Percentiles rank a stretch among this genome's conserved stretches.
Conservation (phyloP, 78 protist species). For the Polysphondylium violaceum region DNA sequence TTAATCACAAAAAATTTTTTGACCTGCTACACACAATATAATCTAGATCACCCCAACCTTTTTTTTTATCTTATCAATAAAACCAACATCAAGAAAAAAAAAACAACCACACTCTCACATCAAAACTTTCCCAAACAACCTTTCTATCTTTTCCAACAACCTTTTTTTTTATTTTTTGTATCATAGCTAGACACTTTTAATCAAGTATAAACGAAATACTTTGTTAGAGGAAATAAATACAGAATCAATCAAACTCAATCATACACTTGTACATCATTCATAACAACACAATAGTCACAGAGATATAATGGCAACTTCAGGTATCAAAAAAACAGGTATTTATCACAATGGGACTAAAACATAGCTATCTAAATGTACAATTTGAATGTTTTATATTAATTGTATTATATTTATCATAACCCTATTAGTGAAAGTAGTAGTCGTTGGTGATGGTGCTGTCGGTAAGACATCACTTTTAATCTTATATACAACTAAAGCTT, state of each 20-base stretch:
- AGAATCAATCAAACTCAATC: neutral
- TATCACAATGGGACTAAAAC: too few species aligned
- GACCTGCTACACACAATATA: too few species aligned
- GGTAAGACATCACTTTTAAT: slow-evolving; percentile 95
- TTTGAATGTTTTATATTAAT: neutral
- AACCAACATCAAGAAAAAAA: neutral
- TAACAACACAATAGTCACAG: neutral
- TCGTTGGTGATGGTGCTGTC: slow-evolving; percentile 92
- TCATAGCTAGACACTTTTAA: neutral
- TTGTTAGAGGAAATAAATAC: neutral
- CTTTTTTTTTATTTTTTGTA: neutral
- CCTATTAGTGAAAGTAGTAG: slow-evolving; percentile 23
- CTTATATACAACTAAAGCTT: slow-evolving; percentile 93
- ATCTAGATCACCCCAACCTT: neutral
- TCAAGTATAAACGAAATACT: neutral
- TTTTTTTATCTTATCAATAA: neutral
- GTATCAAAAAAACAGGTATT: slow-evolving; percentile 53
- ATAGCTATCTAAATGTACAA: neutral
- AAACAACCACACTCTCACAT: neutral
- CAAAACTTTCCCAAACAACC: too few species aligned
- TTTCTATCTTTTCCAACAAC: neutral
- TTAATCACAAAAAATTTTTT: too few species aligned
- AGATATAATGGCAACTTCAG: slow-evolving; percentile 61
- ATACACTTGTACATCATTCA: neutral
- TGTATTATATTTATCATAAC: too few species aligned